Evolutionary conservation across 78 protist species (phyloP).

Genomic region (slime mould (Dictyostelium discoideum)): DNA sequence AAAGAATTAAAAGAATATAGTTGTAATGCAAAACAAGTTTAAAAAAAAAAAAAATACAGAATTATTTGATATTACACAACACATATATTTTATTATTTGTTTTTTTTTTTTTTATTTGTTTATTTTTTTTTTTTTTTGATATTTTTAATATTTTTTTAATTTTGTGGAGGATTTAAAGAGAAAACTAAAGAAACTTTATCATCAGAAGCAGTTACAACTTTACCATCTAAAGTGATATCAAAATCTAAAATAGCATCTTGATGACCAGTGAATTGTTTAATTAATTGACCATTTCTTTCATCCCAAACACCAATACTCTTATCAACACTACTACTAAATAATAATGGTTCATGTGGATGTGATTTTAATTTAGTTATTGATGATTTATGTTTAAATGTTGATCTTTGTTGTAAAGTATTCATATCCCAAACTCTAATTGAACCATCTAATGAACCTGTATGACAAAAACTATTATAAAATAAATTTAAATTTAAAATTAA

Average conservation of each 20-base stretch:
- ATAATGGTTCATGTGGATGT: constrained; percentile 73
- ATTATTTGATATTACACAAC: neutral
- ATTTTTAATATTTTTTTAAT: neutral
- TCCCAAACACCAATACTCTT: constrained; percentile 74
- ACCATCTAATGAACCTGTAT: constrained; percentile 74
- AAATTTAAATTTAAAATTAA: neutral
- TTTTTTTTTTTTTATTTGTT: neutral
- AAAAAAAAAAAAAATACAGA: neutral
- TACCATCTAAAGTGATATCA: constrained; percentile 55
- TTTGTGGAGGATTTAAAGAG: constrained; percentile 38
- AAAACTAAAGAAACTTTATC: constrained; percentile 77
- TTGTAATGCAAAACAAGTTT: neutral
- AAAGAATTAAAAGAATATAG: no score
- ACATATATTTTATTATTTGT: no score
- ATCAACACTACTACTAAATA: constrained; percentile 54
- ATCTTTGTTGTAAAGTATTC: constrained; percentile 56
- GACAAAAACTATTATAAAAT: neutral
- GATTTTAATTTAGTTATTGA: constrained; percentile 29
- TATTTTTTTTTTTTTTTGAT: neutral
- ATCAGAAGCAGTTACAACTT: constrained; percentile 58
- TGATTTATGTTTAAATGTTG: constrained; percentile 42
- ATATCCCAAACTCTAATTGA: constrained; percentile 76
- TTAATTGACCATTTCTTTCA: constrained; percentile 74
- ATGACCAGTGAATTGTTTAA: constrained; percentile 74
- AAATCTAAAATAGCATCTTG: constrained; percentile 72